A percentile compares a stretch with the other conserved stretches of the same genome.
Evolutionary conservation across 2,329 filamentous ascomycete genomes (phyloP).

Genomic region (Talaromyces piceae): DNA sequence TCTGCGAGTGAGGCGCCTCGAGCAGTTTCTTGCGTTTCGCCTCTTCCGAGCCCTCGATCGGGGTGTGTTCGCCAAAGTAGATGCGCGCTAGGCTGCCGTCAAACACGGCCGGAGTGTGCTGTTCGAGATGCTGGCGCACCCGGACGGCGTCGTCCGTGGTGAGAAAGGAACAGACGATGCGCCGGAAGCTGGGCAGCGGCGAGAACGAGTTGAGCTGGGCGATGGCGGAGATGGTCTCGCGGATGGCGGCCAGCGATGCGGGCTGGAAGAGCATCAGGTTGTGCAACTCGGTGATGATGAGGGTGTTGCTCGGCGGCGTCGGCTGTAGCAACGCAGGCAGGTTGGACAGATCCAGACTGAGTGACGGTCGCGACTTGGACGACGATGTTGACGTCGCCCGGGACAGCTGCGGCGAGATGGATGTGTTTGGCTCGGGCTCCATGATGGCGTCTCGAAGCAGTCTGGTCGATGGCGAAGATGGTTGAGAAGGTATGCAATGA

Average conservation of each 20-base stretch:
- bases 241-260: constrained; percentile 35
- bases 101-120: constrained; percentile 8
- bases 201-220: constrained; percentile 44
- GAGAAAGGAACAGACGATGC: constrained; percentile 45
- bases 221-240: constrained; percentile 33
- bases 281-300: constrained; percentile 43
- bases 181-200: constrained; percentile 43
- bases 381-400: constrained; percentile 21
- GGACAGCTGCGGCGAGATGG: constrained; percentile 17
- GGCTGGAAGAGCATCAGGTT: constrained; percentile 42
- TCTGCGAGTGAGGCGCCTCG: constrained; percentile 50
- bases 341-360: constrained; percentile 40
- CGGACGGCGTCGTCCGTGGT: constrained; percentile 34
- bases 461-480: constrained; percentile 1
- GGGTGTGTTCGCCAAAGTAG: constrained; percentile 49
- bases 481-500: no score
- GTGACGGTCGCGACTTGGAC: constrained; percentile 24
- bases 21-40: constrained; percentile 39
- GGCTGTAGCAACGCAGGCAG: constrained; percentile 40
- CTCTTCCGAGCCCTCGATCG: constrained; percentile 31
- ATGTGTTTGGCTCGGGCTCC: constrained; percentile 5
- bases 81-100: constrained; percentile 28
- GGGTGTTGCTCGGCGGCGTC: constrained; percentile 43
- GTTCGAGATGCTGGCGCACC: constrained; percentile 38
- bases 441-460: constrained; percentile 1